Evolutionary conservation across 2,329 filamentous ascomycete species (phyloP), one percentile per base, ranked within the genome.

Genomic region (Aspergillus brunneoviolaceus): DNA sequence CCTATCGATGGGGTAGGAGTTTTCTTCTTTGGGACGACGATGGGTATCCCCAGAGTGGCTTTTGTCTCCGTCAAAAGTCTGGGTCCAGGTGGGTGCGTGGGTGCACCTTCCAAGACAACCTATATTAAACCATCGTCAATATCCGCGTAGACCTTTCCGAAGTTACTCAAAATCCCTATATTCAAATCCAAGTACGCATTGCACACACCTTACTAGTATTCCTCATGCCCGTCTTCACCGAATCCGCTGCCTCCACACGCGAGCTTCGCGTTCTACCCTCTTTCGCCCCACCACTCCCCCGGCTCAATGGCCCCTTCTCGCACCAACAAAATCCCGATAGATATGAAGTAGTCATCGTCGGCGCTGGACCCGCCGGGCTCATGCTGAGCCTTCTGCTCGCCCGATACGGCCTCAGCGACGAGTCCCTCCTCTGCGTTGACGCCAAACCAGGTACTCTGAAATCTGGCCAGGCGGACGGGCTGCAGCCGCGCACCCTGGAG

Each of bases 401-500:
- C 7, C 76, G 78, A 29, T 79, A 79, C 58, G 79, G 79, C 14
- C 65, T 81, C 19, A 69, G 61, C 25, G 76, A 79, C 51, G 66
- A 70, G 21, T 78, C 76, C 1, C 65, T 80, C 7, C 67, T 79
- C 4, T 80, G 77, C 64, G 67, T 81, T 31, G 79, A 81, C 59
- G 67, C 74, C 2, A 80, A 79, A 56, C 65, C 77, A 0, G 65
- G 65, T 0, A 73, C 72, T 1, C 62, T 79, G 9, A 75, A 77
- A 62, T 74, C 75, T 1, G 78, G 78, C 11, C 77, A 79, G 56
- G 79, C 79, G 1, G 77, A 79, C 61, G 78, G 77, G 0, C 65
- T 80, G 4, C 77, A 79, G 52, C 76, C 77, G 6, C 72, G 79
- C 6, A 80, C 77, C 1, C 67, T 80, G 4, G 79, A 81, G 60